Conservation (phyloP, 176 grass and related monocot species). For the Oryza coarctata region DNA sequence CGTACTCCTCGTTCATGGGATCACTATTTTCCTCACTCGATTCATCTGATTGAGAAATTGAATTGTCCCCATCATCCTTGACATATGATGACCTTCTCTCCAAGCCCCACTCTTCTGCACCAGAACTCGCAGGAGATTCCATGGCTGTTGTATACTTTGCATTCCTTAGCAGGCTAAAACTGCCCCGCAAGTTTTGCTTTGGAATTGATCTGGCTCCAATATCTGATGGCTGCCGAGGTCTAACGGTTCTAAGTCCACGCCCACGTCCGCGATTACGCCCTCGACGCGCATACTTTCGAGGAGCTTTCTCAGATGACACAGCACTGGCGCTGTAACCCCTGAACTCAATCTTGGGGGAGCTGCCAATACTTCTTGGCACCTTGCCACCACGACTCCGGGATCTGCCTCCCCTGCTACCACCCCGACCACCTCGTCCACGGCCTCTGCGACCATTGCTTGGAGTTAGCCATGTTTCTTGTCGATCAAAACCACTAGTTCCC, state of each 20-base stretch:
- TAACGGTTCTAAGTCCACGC: conserved; percentile 67
- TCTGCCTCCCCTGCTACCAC: conserved; percentile 56
- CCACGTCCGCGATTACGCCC: conserved; percentile 61
- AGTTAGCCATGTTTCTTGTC: conserved; percentile 44
- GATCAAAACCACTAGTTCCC: conserved; percentile 47
- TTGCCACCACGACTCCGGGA: conserved; percentile 68
- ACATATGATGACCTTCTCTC: conserved; percentile 55
- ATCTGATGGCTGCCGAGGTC: conserved; percentile 65
- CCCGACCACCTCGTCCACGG: conserved; percentile 68
- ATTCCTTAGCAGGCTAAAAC: conserved; percentile 76
- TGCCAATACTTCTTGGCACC: conserved; percentile 55
- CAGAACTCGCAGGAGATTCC: conserved; percentile 70
- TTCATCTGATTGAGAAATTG: conserved; percentile 41
- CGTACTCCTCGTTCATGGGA: conserved; percentile 62
- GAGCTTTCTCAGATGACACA: conserved; percentile 36
- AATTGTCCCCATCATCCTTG: conserved; percentile 52
- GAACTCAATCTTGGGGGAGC: conserved; percentile 37
- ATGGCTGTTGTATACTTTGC: conserved; percentile 21
- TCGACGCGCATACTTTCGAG: conserved; percentile 53
- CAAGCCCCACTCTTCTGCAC: conserved; percentile 74
- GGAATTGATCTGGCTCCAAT: conserved; percentile 50
- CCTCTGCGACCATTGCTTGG: conserved; percentile 58
- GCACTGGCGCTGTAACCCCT: conserved; percentile 41
- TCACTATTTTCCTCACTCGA: conserved; percentile 52
- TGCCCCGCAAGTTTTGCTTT: conserved; percentile 66